A percentile compares a stretch with the other conserved stretches of the same genome.
Evolutionary conservation across 2,329 filamentous ascomycete genomes (phyloP).

Genomic region (Phialophora chinensis): DNA sequence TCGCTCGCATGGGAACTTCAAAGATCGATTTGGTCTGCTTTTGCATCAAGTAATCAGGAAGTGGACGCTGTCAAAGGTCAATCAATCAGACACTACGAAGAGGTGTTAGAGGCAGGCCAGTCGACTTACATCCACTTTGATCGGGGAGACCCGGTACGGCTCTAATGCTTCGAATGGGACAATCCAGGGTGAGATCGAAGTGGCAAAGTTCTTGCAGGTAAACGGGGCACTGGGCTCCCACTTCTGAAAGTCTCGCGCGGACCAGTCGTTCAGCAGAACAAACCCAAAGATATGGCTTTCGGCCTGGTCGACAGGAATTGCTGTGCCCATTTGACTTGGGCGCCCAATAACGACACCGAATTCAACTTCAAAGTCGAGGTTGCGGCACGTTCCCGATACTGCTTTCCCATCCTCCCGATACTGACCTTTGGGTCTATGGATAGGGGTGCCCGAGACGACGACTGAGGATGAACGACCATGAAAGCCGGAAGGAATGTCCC

Average conservation of each 20-base stretch:
- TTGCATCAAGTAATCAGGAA: conserved; percentile 15
- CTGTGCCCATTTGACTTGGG: conserved; percentile 66
- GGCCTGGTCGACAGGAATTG: conserved; percentile 67
- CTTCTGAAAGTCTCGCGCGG: conserved; percentile 43
- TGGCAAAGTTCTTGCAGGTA: conserved; percentile 66
- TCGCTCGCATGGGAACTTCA: conserved; percentile 21
- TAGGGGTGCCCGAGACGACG: conserved; percentile 68
- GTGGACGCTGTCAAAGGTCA: conserved; percentile 12
- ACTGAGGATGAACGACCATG: conserved; percentile 66
- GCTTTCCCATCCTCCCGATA: neutral
- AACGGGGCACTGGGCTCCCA: conserved; percentile 58
- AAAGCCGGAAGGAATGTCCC: conserved; percentile 28
- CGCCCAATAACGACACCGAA: conserved; percentile 75
- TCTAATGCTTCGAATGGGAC: conserved; percentile 63
- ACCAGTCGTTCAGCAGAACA: conserved; percentile 86
- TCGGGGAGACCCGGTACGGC: conserved; percentile 21
- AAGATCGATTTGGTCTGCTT: conserved; percentile 16
- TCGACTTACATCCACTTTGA: conserved; percentile 10
- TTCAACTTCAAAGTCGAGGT: conserved; percentile 79
- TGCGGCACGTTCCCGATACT: conserved; percentile 57
- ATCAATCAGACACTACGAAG: neutral
- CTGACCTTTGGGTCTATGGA: conserved; percentile 30
- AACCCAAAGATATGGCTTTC: conserved; percentile 76
- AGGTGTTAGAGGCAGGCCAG: neutral
- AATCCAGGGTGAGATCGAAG: conserved; percentile 67